Evolutionary conservation across 2,329 filamentous ascomycete species (phyloP).

Genomic region (Pleoardoris graminearum): DNA sequence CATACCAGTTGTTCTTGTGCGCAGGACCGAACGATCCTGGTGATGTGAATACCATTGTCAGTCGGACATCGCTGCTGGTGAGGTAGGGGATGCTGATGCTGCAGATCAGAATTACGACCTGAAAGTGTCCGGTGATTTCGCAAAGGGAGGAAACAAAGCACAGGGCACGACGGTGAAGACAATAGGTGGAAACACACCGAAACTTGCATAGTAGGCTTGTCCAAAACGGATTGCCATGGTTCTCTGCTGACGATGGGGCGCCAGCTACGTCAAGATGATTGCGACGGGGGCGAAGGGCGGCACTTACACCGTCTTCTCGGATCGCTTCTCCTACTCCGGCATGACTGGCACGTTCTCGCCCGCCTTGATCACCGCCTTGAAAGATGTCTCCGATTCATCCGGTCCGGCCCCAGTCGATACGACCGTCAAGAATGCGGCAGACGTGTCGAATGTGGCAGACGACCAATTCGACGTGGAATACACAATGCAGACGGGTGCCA

Average conservation of each 20-base stretch:
- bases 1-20: constrained; percentile 63
- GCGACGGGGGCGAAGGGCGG: constrained; percentile 59
- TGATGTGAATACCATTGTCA: constrained; percentile 51
- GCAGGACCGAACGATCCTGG: constrained; percentile 58
- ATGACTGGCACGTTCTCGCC: constrained; percentile 65
- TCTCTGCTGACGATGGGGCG: constrained; percentile 11
- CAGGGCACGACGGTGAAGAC: constrained; percentile 30
- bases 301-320: constrained; percentile 62
- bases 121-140: constrained; percentile 52
- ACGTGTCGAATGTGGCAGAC: constrained; percentile 27
- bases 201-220: constrained; percentile 60
- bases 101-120: constrained; percentile 31
- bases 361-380: constrained; percentile 47
- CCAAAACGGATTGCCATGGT: background rate
- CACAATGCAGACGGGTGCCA: constrained; percentile 59
- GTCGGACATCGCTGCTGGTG: constrained; percentile 4
- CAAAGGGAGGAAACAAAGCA: constrained; percentile 46
- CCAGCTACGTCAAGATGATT: constrained; percentile 52
- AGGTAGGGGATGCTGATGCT: background rate
- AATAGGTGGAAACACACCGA: constrained; percentile 38
- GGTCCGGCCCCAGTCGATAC: constrained; percentile 34
- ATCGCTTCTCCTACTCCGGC: constrained; percentile 64
- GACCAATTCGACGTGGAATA: constrained; percentile 54
- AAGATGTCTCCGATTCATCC: constrained; percentile 28
- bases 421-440: constrained; percentile 23